Conservation (phyloP, 2,329 filamentous ascomycete species). For the Bipolaris sorokiniana region DNA sequence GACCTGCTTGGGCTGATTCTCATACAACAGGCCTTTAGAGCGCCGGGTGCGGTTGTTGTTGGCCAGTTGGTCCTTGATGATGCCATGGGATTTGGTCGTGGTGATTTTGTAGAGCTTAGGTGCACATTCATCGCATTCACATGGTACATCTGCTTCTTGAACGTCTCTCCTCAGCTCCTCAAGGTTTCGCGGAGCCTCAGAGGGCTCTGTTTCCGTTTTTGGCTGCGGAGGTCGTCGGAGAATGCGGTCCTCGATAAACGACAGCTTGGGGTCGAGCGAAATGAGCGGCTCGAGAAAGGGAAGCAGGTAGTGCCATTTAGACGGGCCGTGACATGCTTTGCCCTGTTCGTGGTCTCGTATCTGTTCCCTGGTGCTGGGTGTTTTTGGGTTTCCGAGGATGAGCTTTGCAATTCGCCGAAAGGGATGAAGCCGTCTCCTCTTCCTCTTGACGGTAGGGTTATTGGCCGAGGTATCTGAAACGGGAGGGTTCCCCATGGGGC, state of each 20-base stretch:
- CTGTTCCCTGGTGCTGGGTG: not conserved
- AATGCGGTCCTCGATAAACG: conserved; percentile 23
- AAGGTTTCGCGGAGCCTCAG: conserved; percentile 7
- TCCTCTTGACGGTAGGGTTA: conserved; percentile 5
- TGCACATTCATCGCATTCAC: conserved; percentile 23
- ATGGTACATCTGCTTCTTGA: conserved; percentile 8
- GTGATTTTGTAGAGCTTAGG: conserved; percentile 21
- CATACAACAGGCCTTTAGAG: not conserved
- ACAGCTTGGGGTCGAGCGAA: conserved; percentile 20
- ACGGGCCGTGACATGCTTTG: conserved; percentile 17
- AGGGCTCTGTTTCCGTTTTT: not conserved
- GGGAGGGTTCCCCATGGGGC: conserved; percentile 16
- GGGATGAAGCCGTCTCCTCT: conserved; percentile 15
- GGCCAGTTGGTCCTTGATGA: conserved; percentile 5
- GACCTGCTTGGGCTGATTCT: not conserved
- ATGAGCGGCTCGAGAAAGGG: conserved; percentile 24
- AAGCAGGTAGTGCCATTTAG: conserved; percentile 19
- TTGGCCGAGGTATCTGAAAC: conserved; percentile 3
- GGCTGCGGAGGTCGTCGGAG: conserved; percentile 10
- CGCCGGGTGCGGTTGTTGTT: not conserved
- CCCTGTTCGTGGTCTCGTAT: not conserved
- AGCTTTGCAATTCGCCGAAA: conserved; percentile 13
- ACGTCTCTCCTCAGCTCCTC: conserved; percentile 10
- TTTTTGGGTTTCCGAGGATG: conserved; percentile 8
- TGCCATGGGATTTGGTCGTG: conserved; percentile 15